Evolutionary conservation across 352 stramenopile genomes (phyloP).

Genomic region (Pythium phragmiticola): DNA sequence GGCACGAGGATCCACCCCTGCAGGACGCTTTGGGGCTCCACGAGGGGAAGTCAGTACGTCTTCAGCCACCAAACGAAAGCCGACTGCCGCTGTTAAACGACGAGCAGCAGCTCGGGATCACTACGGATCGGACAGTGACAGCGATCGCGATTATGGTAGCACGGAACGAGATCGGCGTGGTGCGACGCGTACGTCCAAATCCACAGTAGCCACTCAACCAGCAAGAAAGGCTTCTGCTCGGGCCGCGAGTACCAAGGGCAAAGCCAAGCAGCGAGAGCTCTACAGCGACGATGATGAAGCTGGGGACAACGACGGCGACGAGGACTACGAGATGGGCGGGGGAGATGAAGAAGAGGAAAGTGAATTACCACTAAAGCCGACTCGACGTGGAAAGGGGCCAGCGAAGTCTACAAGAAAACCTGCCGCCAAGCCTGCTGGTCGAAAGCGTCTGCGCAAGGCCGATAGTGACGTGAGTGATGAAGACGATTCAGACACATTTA

Average conservation of each 20-base stretch:
- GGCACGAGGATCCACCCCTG: neutral
- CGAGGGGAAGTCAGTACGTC: slow-evolving; percentile 3
- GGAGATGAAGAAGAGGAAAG: slow-evolving; percentile 47
- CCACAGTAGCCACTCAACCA: slow-evolving; percentile 1
- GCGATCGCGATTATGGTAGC: slow-evolving; percentile 10
- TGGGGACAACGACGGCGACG: slow-evolving; percentile 56
- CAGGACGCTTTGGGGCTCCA: slow-evolving; percentile 27
- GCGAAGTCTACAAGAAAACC: slow-evolving; percentile 6
- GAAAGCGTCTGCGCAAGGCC: slow-evolving; percentile 26
- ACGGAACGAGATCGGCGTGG: neutral
- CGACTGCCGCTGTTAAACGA: slow-evolving; percentile 7
- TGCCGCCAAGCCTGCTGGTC: slow-evolving; percentile 3
- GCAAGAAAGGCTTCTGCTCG: slow-evolving; percentile 28
- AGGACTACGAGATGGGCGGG: slow-evolving; percentile 56
- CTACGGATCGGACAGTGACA: slow-evolving; percentile 6
- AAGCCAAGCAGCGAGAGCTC: slow-evolving; percentile 26
- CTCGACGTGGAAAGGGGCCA: slow-evolving; percentile 17
- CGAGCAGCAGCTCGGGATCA: slow-evolving; percentile 3
- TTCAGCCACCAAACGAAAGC: slow-evolving; percentile 1
- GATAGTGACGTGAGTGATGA: slow-evolving; percentile 18
- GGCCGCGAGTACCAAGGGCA: slow-evolving; percentile 31
- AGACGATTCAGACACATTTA: slow-evolving; percentile 7
- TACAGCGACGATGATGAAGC: slow-evolving; percentile 49
- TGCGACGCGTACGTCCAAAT: slow-evolving; percentile 19
- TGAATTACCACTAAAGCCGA: slow-evolving; percentile 27